Evolutionary conservation across 177 flowering plant genomes (phyloP).

Genomic region (Vitis hybrid): DNA sequence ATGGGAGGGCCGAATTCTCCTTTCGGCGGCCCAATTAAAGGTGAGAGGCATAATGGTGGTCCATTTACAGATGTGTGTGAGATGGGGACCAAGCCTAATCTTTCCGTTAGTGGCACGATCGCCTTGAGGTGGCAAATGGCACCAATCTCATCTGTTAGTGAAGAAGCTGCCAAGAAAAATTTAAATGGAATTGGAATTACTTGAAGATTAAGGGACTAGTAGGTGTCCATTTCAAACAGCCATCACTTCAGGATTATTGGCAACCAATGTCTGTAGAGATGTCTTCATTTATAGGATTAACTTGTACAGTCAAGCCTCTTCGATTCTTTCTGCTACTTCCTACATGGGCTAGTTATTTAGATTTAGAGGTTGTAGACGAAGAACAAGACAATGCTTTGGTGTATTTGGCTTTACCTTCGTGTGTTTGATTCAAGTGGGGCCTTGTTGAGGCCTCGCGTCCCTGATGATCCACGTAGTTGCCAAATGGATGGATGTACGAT

Average conservation of each 20-base stretch:
- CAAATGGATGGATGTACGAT: no score
- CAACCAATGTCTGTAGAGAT: neutral
- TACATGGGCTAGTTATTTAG: neutral
- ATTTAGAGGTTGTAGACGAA: neutral
- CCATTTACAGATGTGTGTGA: neutral
- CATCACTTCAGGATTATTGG: no score
- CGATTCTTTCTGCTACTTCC: neutral
- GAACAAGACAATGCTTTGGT: neutral
- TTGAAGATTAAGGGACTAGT: neutral
- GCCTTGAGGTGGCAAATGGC: no score
- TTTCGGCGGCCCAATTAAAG: neutral
- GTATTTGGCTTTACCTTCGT: neutral
- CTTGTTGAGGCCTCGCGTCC: no score
- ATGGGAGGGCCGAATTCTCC: neutral
- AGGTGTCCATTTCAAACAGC: neutral
- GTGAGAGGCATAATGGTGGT: neutral
- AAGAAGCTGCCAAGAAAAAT: neutral
- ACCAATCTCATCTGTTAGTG: neutral
- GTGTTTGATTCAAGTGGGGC: conserved; percentile 1
- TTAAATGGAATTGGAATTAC: neutral
- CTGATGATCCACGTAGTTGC: no score
- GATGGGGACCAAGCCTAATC: no score
- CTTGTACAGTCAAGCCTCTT: neutral
- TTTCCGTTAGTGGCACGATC: no score
- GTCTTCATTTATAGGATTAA: neutral